Percentiles rank a stretch among this genome's conserved stretches.
phyloP scores from a whole-genome alignment of 768 basidiomycete genomes.

The Sutorius australiensis region DNA sequence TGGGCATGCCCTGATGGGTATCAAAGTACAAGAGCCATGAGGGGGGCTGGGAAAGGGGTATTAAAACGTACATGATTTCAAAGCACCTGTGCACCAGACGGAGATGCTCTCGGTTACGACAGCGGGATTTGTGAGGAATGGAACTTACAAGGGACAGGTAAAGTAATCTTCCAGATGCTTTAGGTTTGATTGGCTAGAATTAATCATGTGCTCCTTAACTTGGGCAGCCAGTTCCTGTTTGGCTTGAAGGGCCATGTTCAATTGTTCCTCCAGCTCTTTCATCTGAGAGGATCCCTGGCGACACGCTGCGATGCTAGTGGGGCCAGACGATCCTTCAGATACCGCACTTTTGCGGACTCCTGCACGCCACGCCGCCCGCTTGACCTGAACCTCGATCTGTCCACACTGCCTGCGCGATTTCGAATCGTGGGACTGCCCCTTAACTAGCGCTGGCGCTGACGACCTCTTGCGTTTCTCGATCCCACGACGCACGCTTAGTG shows the following conservation, averaged over 20 bases:
- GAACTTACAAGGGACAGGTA: constrained; percentile 57
- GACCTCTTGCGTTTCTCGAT: constrained; percentile 12
- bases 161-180: constrained; percentile 59
- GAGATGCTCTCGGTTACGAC: constrained; percentile 9
- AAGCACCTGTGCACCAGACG: constrained; percentile 46
- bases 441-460: neutral
- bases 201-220: constrained; percentile 39
- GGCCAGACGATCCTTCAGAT: neutral
- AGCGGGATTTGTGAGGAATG: constrained; percentile 2
- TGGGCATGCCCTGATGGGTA: constrained; percentile 45
- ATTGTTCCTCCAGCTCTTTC: constrained; percentile 42
- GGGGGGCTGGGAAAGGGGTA: neutral
- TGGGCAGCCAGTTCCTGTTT: constrained; percentile 41
- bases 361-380: neutral
- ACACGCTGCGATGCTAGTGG: constrained; percentile 13
- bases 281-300: constrained; percentile 37
- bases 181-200: constrained; percentile 35
- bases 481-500: neutral
- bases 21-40: neutral
- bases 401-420: constrained; percentile 14
- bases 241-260: constrained; percentile 35
- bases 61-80: constrained; percentile 46
- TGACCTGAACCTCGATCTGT: constrained; percentile 4
- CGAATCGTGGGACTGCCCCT: neutral
- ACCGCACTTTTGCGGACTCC: constrained; percentile 1